Evolutionary conservation across 73 alveolate genomes (phyloP).

Genomic region (Symbiodinium natans): DNA sequence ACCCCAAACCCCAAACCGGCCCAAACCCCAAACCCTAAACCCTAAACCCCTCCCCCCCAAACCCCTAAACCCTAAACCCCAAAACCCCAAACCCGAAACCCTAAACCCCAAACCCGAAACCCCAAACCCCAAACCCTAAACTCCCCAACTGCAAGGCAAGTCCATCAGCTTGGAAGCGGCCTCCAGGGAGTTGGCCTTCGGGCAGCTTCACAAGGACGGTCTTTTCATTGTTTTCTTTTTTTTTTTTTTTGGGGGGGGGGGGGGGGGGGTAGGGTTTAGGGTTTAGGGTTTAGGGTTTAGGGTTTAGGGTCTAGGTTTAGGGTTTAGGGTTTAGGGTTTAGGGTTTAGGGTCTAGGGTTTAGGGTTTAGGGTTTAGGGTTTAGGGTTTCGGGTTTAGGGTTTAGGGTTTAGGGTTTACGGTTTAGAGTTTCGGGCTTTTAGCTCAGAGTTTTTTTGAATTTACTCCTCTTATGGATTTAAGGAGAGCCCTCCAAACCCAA

Average conservation of each 20-base stretch:
- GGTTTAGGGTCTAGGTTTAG: not conserved
- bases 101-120: no score
- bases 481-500: not conserved
- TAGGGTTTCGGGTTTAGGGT: not conserved
- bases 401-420: not conserved
- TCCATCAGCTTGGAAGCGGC: conserved; percentile 23
- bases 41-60: no score
- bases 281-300: not conserved
- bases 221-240: no score
- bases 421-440: not conserved
- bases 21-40: no score
- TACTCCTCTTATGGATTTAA: no score
- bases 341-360: not conserved
- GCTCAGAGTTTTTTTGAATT: no score
- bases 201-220: conserved; percentile 56
- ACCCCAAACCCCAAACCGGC: not conserved
- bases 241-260: not conserved
- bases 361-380: not conserved
- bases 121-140: no score
- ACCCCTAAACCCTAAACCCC: no score
- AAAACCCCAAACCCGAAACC: no score
- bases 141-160: not conserved
- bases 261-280: not conserved
- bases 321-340: not conserved
- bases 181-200: conserved; percentile 31